Evolutionary conservation across 164 flowering plant genomes (phyloP).

Genomic region (Chimonanthus praecox): DNA sequence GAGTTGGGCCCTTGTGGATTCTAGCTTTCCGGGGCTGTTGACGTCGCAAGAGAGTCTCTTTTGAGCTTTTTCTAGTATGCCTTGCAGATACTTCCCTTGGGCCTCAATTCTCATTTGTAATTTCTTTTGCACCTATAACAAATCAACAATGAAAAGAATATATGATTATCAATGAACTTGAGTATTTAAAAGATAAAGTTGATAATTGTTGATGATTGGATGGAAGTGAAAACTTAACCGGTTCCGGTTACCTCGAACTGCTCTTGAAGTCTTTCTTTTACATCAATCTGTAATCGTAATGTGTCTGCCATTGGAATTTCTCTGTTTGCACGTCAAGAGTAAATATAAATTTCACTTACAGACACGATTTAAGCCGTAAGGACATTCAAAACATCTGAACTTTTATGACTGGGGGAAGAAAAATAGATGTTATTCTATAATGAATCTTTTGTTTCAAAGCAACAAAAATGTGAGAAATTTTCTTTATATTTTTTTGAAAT

Average conservation of each 20-base stretch:
- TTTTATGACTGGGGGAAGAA: too few relatives aligned
- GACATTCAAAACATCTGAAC: too few relatives aligned
- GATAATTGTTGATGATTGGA: neutral
- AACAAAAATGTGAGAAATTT: too few relatives aligned
- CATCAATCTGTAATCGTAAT: slow-evolving; percentile 53
- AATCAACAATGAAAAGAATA: neutral
- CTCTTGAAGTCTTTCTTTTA: slow-evolving; percentile 57
- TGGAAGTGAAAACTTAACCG: too few relatives aligned
- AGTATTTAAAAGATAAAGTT: neutral
- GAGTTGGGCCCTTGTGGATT: slow-evolving; percentile 43
- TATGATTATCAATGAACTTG: too few relatives aligned
- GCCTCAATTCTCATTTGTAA: slow-evolving; percentile 87
- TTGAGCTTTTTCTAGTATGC: slow-evolving; percentile 72
- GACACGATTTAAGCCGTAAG: too few relatives aligned
- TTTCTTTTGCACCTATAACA: slow-evolving; percentile 59
- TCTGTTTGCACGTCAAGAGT: slow-evolving; percentile 27
- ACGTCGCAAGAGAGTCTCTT: slow-evolving; percentile 38
- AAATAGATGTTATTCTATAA: too few relatives aligned
- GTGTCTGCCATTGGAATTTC: slow-evolving; percentile 48
- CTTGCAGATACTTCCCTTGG: slow-evolving; percentile 82
- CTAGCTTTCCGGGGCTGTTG: slow-evolving; percentile 27
- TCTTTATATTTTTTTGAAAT: too few relatives aligned
- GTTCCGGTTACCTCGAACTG: slow-evolving; percentile 58
- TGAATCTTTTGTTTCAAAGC: too few relatives aligned
- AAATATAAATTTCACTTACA: too few relatives aligned